Percentiles rank a stretch among this genome's conserved stretches.
Conservation (phyloP, 2,329 filamentous ascomycete species). For the Ophiostoma perfectum region DNA sequence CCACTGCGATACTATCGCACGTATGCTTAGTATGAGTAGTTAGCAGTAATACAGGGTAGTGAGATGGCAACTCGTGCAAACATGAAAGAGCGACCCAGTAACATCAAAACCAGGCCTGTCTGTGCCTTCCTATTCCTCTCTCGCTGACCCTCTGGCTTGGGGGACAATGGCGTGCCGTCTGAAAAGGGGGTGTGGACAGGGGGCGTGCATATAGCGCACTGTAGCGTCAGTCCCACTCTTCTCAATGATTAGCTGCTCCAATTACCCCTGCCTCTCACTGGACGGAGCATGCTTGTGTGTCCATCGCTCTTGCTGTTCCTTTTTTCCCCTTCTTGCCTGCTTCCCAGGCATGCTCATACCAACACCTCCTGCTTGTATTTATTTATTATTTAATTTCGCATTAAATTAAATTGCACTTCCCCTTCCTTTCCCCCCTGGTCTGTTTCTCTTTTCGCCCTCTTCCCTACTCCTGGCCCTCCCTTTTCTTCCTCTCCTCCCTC, state of each 20-base stretch:
- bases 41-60: no score
- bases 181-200: conserved; percentile 6
- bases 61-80: no score
- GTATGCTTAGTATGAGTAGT: no score
- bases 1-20: background rate
- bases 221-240: conserved; percentile 20
- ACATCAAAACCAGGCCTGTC: no score
- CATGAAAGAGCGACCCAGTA: no score
- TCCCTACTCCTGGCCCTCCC: background rate
- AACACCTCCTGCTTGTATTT: conserved; percentile 7
- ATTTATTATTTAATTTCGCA: background rate
- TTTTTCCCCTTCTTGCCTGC: conserved; percentile 17
- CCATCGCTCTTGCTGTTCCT: conserved; percentile 15
- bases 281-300: conserved; percentile 16
- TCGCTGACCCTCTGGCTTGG: no score
- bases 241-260: conserved; percentile 17
- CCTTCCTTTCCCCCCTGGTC: conserved; percentile 10
- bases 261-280: conserved; percentile 21
- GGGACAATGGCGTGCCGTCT: no score
- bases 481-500: background rate
- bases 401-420: conserved; percentile 4
- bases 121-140: no score
- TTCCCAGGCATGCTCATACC: conserved; percentile 19
- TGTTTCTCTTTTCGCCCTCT: conserved; percentile 14
- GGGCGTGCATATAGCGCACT: conserved; percentile 20